Percentiles rank a stretch among this genome's conserved stretches.
Evolutionary conservation across 2,329 filamentous ascomycete species (phyloP).

Genomic region (Elsinoe perseae): DNA sequence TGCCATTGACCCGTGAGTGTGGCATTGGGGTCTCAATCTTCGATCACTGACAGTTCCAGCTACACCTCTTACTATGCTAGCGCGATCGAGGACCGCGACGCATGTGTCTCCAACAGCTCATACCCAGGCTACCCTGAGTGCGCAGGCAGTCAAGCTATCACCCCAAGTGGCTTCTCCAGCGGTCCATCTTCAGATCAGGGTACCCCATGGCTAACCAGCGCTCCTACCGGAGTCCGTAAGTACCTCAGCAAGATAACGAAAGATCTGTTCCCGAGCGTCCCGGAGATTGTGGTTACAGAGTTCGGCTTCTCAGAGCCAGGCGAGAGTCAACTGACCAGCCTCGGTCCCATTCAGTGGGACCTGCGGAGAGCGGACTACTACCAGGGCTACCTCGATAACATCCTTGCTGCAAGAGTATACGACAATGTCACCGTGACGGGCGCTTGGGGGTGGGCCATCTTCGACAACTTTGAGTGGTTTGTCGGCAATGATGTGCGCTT

Average conservation of each 20-base stretch:
- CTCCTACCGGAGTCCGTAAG: slow-evolving; percentile 29
- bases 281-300: slow-evolving; percentile 33
- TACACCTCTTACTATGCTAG: slow-evolving; percentile 29
- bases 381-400: slow-evolving; percentile 28
- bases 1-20: slow-evolving; percentile 25
- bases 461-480: slow-evolving; percentile 33
- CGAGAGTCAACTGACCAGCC: slow-evolving; percentile 25
- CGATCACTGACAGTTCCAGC: neutral
- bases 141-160: slow-evolving; percentile 26
- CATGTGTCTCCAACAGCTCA: slow-evolving; percentile 35
- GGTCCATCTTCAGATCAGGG: slow-evolving; percentile 34
- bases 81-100: slow-evolving; percentile 24
- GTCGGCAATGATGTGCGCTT: slow-evolving; percentile 30
- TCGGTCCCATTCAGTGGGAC: slow-evolving; percentile 27
- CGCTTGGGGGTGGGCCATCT: slow-evolving; percentile 30
- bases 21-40: slow-evolving; percentile 1
- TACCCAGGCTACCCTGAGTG: slow-evolving; percentile 38
- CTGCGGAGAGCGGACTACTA: slow-evolving; percentile 27
- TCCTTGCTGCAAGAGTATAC: slow-evolving; percentile 29
- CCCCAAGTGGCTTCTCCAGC: slow-evolving; percentile 38
- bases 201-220: slow-evolving; percentile 31
- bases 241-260: slow-evolving; percentile 31
- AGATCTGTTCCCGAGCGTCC: slow-evolving; percentile 37
- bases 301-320: slow-evolving; percentile 32
- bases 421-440: slow-evolving; percentile 32